Evolutionary conservation across 495 filamentous ascomycete species (phyloP).

Genomic region (Annulohypoxylon nitens): DNA sequence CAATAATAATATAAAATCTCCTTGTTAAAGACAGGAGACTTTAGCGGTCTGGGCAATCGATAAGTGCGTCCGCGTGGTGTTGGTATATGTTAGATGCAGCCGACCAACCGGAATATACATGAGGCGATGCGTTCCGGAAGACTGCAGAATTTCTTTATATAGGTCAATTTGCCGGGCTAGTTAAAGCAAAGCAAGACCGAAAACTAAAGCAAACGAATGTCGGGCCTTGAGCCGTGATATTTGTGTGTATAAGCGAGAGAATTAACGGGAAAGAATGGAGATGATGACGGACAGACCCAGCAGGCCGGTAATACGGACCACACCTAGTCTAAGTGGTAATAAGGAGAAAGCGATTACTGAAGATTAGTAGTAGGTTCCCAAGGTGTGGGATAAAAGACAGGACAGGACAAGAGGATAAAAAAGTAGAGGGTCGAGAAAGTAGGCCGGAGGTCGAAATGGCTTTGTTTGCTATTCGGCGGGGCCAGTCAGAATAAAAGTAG

Average conservation of each 20-base stretch:
- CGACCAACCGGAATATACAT: constrained; percentile 45
- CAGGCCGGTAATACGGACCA: constrained; percentile 31
- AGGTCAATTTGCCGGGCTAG: constrained; percentile 42
- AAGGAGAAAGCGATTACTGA: constrained; percentile 15
- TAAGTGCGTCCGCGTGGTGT: constrained; percentile 36
- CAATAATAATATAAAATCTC: constrained; percentile 23
- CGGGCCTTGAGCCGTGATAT: constrained; percentile 39
- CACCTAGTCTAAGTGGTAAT: constrained; percentile 18
- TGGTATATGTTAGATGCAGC: constrained; percentile 44
- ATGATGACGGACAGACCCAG: constrained; percentile 14
- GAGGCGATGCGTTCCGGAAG: constrained; percentile 35
- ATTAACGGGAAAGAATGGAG: constrained; percentile 28
- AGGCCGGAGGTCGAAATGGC: constrained; percentile 25
- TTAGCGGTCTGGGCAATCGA: constrained; percentile 35
- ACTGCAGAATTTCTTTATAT: constrained; percentile 32
- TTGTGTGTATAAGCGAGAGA: constrained; percentile 37
- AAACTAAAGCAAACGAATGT: constrained; percentile 38
- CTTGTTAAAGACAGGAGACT: constrained; percentile 30
- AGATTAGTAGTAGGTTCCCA: constrained; percentile 29
- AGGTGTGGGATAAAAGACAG: constrained; percentile 39
- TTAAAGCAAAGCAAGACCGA: constrained; percentile 44
- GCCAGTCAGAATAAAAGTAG: constrained; percentile 46
- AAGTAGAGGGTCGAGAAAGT: constrained; percentile 41
- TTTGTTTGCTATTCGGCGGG: constrained; percentile 46
- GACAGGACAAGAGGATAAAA: constrained; percentile 38